Percentiles rank a stretch among this genome's conserved stretches.
These are phyloP conservation scores for Entomortierella beljakovae DNA, from an alignment of 192 early-diverging fungal species.

Conservation along the genomic window DNA sequence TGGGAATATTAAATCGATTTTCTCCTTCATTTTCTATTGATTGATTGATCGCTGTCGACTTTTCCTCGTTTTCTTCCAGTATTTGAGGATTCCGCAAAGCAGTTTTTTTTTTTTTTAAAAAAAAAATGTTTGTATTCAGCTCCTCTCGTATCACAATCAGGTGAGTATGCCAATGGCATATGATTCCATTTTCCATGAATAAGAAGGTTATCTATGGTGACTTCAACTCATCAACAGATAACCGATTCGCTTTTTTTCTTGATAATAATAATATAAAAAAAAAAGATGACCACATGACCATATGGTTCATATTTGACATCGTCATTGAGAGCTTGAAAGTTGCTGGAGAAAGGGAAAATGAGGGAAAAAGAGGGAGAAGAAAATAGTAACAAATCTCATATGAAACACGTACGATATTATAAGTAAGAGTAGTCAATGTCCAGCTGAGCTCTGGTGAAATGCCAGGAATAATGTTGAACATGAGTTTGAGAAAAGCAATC, in stretches of 20 bases:
- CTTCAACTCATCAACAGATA: too few relatives aligned
- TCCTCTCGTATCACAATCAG: too few relatives aligned
- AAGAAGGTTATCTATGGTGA: too few relatives aligned
- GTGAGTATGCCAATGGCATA: too few relatives aligned
- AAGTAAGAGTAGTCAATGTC: constrained; percentile 95
- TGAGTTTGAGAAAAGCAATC: constrained; percentile 81
- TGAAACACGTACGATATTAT: constrained; percentile 78
- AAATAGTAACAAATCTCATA: neutral
- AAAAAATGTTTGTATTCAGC: too few relatives aligned
- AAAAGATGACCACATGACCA: neutral
- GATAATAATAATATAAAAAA: neutral
- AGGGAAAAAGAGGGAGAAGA: neutral
- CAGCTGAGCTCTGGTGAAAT: constrained; percentile 93
- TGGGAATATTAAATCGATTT: neutral
- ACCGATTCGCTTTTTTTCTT: neutral
- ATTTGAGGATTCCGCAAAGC: too few relatives aligned
- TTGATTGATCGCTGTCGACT: too few relatives aligned
- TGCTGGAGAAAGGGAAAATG: neutral
- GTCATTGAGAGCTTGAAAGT: neutral
- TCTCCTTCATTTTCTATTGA: neutral
- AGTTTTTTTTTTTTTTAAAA: too few relatives aligned
- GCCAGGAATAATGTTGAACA: constrained; percentile 89
- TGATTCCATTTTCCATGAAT: too few relatives aligned
- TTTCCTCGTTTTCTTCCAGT: too few relatives aligned
- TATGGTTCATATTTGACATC: neutral